Percentiles rank a stretch among this genome's conserved stretches.
phyloP scores from a whole-genome alignment of 192 early-diverging fungal species.

The Kappamyces sp. region DNA sequence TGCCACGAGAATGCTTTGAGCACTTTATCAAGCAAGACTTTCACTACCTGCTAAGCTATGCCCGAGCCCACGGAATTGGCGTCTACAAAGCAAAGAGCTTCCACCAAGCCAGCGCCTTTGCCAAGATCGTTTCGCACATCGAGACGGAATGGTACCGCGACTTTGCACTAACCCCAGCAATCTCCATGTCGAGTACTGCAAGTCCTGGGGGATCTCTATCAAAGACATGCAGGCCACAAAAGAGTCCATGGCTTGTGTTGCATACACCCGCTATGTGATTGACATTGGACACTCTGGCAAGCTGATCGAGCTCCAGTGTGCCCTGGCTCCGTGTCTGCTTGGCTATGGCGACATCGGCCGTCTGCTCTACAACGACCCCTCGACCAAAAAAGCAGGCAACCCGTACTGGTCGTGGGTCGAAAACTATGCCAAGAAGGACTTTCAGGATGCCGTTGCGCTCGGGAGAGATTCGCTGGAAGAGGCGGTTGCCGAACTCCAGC shows the following conservation, averaged over 20 bases:
- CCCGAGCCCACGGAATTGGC: conserved; percentile 66
- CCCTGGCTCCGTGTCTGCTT: conserved; percentile 77
- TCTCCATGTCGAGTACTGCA: conserved; percentile 68
- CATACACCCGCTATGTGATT: conserved; percentile 78
- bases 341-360: conserved; percentile 77
- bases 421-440: conserved; percentile 62
- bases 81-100: conserved; percentile 65
- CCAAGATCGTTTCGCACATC: conserved; percentile 60
- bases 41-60: conserved; percentile 71
- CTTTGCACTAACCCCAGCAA: too few relatives aligned
- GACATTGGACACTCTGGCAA: conserved; percentile 65
- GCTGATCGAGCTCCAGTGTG: conserved; percentile 66
- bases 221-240: conserved; percentile 60
- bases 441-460: conserved; percentile 55
- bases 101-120: conserved; percentile 49
- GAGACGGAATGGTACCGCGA: too few relatives aligned
- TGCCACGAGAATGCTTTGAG: conserved; percentile 61
- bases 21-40: conserved; percentile 84
- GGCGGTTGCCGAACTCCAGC: neutral
- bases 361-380: conserved; percentile 55
- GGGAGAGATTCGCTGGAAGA: conserved; percentile 38
- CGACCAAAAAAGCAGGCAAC: conserved; percentile 65
- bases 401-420: conserved; percentile 78
- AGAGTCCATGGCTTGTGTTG: conserved; percentile 70
- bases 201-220: conserved; percentile 63